Evolutionary conservation across 176 grass and related monocot species (phyloP).

Genomic region (Oryza australiensis): DNA sequence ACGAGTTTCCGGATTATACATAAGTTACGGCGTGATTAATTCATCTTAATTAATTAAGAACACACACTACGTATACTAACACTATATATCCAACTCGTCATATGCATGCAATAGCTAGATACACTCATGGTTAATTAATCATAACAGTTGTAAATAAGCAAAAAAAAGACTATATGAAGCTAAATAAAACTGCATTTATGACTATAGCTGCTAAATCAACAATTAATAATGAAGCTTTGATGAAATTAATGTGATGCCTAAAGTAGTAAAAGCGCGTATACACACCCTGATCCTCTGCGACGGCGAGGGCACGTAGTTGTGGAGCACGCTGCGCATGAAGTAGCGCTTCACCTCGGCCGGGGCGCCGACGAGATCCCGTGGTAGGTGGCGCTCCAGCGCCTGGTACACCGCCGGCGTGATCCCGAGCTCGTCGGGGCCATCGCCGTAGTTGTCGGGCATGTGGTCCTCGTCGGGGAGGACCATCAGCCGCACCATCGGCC

Average conservation of each 20-base stretch:
- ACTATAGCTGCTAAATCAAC: too few relatives aligned
- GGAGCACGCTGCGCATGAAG: not conserved
- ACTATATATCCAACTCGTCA: too few relatives aligned
- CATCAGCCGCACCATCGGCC: not conserved
- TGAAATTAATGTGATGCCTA: too few relatives aligned
- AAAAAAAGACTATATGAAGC: not conserved
- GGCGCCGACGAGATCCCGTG: not conserved
- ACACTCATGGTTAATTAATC: too few relatives aligned
- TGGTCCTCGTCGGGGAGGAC: slow-evolving; percentile 48
- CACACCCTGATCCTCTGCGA: not conserved
- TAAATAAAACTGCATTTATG: not conserved
- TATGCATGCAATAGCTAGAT: too few relatives aligned
- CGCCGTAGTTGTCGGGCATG: slow-evolving; percentile 55
- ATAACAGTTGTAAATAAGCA: not conserved
- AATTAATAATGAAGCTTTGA: too few relatives aligned
- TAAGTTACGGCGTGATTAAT: not conserved
- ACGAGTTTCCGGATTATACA: too few relatives aligned
- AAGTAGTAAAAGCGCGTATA: too few relatives aligned
- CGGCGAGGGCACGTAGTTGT: not conserved
- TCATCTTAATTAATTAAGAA: not conserved
- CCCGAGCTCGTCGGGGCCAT: slow-evolving; percentile 54
- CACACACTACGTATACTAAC: too few relatives aligned
- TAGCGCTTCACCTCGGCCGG: not conserved
- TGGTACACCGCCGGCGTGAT: slow-evolving; percentile 33
- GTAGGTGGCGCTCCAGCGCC: slow-evolving; percentile 18